These are phyloP conservation scores for Lanmaoa rubissima DNA, from an alignment of 768 basidiomycete species.

Conservation along the genomic window DNA sequence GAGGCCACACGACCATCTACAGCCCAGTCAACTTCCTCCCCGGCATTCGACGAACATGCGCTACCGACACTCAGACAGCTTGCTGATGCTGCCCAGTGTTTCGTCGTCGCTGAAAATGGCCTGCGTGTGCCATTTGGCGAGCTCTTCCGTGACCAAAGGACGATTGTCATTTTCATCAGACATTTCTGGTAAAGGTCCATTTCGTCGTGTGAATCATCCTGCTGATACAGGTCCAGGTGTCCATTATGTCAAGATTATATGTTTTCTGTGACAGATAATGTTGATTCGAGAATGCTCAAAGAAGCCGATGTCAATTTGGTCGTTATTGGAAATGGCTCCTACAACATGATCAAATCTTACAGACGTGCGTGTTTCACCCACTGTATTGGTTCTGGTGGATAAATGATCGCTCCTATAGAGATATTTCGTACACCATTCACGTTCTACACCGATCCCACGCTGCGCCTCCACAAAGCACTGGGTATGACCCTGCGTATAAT, in stretches of 20 bases:
- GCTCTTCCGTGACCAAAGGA: conserved; percentile 55
- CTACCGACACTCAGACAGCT: conserved; percentile 58
- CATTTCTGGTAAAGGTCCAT: conserved; percentile 64
- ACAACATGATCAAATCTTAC: conserved; percentile 75
- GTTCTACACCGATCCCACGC: conserved; percentile 77
- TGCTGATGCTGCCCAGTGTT: conserved; percentile 55
- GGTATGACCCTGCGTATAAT: conserved; percentile 64
- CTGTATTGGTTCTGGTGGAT: neutral
- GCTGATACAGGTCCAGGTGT: conserved; percentile 46
- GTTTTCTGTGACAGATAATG: conserved; percentile 54
- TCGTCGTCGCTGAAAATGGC: conserved; percentile 69
- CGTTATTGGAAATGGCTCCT: conserved; percentile 77
- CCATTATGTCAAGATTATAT: conserved; percentile 88
- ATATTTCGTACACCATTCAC: conserved; percentile 71
- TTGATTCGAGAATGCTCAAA: conserved; percentile 47
- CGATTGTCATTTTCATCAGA: conserved; percentile 81
- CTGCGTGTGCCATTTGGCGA: conserved; percentile 65
- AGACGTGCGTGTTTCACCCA: conserved; percentile 41
- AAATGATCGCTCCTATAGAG: conserved; percentile 35
- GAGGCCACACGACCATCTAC: conserved; percentile 19
- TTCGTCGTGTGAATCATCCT: conserved; percentile 1
- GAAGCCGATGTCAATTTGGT: conserved; percentile 57
- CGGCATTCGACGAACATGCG: conserved; percentile 42
- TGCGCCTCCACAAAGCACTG: conserved; percentile 65
- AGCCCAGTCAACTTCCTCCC: conserved; percentile 7